Evolutionary conservation across 495 filamentous ascomycete genomes (phyloP).

Genomic region (Cercophora samala): DNA sequence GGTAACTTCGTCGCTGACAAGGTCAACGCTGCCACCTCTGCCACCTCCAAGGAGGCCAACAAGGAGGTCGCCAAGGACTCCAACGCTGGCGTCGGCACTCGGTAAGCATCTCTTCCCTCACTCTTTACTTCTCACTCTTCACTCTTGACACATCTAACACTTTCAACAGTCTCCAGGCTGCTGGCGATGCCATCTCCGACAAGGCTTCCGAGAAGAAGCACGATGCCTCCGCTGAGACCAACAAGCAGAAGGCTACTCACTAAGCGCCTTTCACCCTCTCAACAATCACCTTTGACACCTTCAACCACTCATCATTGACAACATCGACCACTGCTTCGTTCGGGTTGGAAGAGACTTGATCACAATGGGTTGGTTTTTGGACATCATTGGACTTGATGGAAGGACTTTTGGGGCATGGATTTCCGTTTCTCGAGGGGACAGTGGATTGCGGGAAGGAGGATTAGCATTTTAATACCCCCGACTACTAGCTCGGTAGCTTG

Average conservation of each 20-base stretch:
- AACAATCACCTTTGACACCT: slow-evolving; percentile 13
- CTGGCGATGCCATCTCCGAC: slow-evolving; percentile 55
- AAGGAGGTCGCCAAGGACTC: slow-evolving; percentile 61
- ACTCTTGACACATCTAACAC: slow-evolving; percentile 19
- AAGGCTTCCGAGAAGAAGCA: slow-evolving; percentile 56
- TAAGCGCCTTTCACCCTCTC: slow-evolving; percentile 36
- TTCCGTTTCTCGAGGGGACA: slow-evolving; percentile 5
- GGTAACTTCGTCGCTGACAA: slow-evolving; percentile 60
- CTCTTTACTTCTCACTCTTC: background rate
- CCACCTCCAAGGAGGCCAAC: slow-evolving; percentile 63
- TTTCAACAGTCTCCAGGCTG: slow-evolving; percentile 45
- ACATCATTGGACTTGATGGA: slow-evolving; percentile 7
- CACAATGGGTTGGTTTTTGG: slow-evolving; percentile 13
- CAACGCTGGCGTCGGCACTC: slow-evolving; percentile 48
- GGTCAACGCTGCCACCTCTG: slow-evolving; percentile 47
- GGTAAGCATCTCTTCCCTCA: slow-evolving; percentile 36
- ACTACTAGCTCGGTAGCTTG: slow-evolving; percentile 16
- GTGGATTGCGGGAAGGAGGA: slow-evolving; percentile 10
- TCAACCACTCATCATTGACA: slow-evolving; percentile 12
- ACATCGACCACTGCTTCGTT: slow-evolving; percentile 6
- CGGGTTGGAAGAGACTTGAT: slow-evolving; percentile 8
- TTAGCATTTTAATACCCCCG: slow-evolving; percentile 14
- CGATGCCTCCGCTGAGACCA: slow-evolving; percentile 51
- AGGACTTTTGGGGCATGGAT: slow-evolving; percentile 1
- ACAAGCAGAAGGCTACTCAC: slow-evolving; percentile 58